Evolutionary conservation across 2,329 filamentous ascomycete species (phyloP).

Genomic region (Myriosclerotinia duriaeana): DNA sequence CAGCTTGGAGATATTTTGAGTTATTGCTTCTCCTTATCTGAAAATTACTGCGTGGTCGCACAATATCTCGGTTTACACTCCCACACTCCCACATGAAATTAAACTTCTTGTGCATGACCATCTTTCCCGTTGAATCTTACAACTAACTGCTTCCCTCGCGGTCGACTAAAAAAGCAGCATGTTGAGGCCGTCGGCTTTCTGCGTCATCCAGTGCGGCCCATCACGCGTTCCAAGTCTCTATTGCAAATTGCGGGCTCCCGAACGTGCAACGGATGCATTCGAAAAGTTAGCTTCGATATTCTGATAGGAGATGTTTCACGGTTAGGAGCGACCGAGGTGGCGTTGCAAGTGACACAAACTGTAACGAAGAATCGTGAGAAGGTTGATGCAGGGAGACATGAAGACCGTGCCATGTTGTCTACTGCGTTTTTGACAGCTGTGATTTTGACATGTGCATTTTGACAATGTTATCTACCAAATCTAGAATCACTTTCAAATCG

Average conservation of each 20-base stretch:
- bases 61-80: not conserved
- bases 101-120: conserved; percentile 9
- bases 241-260: not conserved
- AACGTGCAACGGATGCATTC: not conserved
- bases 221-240: conserved; percentile 2
- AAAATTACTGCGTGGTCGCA: conserved; percentile 9
- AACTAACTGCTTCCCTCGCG: not conserved
- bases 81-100: not conserved
- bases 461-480: conserved; percentile 13
- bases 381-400: not conserved
- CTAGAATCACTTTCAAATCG: not conserved
- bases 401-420: conserved; percentile 15
- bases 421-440: conserved; percentile 23
- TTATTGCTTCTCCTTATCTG: conserved; percentile 4
- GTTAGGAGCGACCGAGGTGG: not conserved
- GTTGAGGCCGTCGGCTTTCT: conserved; percentile 8
- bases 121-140: conserved; percentile 14
- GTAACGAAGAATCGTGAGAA: not conserved
- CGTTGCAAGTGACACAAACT: not conserved
- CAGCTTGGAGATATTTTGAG: not conserved
- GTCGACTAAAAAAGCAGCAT: conserved; percentile 8
- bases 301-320: not conserved
- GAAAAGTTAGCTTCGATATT: not conserved
- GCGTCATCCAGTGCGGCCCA: not conserved
- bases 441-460: conserved; percentile 23